Percentiles rank a stretch among this genome's conserved stretches.
Evolutionary conservation across 2,329 filamentous ascomycete species (phyloP).

Genomic region (Pseudocercospora vitis): DNA sequence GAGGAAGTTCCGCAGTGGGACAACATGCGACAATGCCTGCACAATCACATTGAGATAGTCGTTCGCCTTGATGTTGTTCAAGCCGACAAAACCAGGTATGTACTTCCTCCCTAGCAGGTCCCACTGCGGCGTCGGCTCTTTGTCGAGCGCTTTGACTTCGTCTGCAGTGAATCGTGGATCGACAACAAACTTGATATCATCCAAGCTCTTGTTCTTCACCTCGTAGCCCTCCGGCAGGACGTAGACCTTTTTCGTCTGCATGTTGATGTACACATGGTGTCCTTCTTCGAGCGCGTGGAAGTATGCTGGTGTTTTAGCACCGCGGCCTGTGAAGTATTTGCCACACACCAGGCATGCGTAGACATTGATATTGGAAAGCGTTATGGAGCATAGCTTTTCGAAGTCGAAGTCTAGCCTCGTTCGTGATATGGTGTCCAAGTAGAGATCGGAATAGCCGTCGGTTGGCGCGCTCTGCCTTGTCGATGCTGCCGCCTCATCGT

Average conservation of each 20-base stretch:
- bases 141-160: slow-evolving; percentile 80
- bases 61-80: slow-evolving; percentile 99
- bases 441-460: slow-evolving; percentile 90
- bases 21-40: slow-evolving; percentile 86
- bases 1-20: slow-evolving; percentile 86
- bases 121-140: slow-evolving; percentile 60
- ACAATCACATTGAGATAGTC: slow-evolving; percentile 97
- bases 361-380: slow-evolving; percentile 96
- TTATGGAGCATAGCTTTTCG: slow-evolving; percentile 95
- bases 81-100: slow-evolving; percentile 89
- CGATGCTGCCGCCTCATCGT: slow-evolving; percentile 40
- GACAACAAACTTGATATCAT: slow-evolving; percentile 97
- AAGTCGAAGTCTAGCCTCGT: slow-evolving; percentile 96
- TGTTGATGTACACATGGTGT: slow-evolving; percentile 98
- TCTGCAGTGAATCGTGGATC: slow-evolving; percentile 80
- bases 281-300: slow-evolving; percentile 93
- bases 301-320: slow-evolving; percentile 92
- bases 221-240: slow-evolving; percentile 96
- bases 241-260: slow-evolving; percentile 87
- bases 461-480: slow-evolving; percentile 74
- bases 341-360: slow-evolving; percentile 97
- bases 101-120: slow-evolving; percentile 84
- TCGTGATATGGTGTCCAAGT: slow-evolving; percentile 95
- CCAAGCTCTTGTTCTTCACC: slow-evolving; percentile 87
- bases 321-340: slow-evolving; percentile 95